These are phyloP conservation scores for Suhomyces taliae DNA, from an alignment of 1,139 yeast genomes.

Conservation along the genomic window DNA sequence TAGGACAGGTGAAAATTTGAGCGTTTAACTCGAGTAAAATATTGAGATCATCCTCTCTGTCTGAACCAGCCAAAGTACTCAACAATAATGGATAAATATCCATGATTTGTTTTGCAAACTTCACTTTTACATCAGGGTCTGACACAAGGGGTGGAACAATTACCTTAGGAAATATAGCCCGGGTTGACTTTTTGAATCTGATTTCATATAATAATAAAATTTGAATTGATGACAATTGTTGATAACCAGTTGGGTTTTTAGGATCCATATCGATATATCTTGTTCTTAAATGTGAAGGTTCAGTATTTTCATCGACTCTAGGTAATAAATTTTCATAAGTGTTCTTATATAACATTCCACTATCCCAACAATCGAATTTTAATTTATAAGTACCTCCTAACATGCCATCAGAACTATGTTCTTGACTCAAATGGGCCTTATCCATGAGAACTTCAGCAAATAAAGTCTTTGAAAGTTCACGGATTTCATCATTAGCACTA, in stretches of 20 bases:
- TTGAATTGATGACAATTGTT: slow-evolving; percentile 45
- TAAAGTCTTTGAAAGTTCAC: slow-evolving; percentile 22
- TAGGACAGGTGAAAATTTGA: slow-evolving; percentile 68
- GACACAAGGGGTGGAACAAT: slow-evolving; percentile 57
- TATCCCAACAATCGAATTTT: slow-evolving; percentile 26
- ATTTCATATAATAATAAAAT: slow-evolving; percentile 55
- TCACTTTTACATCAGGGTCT: slow-evolving; percentile 43
- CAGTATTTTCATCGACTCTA: not conserved
- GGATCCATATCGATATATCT: not conserved
- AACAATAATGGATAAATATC: slow-evolving; percentile 57
- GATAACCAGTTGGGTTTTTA: slow-evolving; percentile 14
- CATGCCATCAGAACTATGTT: slow-evolving; percentile 13
- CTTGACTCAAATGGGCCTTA: slow-evolving; percentile 13
- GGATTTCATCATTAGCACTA: slow-evolving; percentile 23
- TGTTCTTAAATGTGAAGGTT: not conserved
- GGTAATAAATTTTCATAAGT: not conserved
- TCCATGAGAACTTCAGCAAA: slow-evolving; percentile 33
- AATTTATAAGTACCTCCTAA: not conserved
- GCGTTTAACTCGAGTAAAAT: slow-evolving; percentile 54
- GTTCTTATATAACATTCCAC: slow-evolving; percentile 29
- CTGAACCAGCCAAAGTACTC: slow-evolving; percentile 47
- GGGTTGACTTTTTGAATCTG: slow-evolving; percentile 50
- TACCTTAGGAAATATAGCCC: slow-evolving; percentile 47
- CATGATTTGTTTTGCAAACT: slow-evolving; percentile 53
- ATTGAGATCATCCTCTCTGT: slow-evolving; percentile 65